phyloP scores from a whole-genome alignment of 177 flowering plant species.

The Telopea speciosissima region DNA sequence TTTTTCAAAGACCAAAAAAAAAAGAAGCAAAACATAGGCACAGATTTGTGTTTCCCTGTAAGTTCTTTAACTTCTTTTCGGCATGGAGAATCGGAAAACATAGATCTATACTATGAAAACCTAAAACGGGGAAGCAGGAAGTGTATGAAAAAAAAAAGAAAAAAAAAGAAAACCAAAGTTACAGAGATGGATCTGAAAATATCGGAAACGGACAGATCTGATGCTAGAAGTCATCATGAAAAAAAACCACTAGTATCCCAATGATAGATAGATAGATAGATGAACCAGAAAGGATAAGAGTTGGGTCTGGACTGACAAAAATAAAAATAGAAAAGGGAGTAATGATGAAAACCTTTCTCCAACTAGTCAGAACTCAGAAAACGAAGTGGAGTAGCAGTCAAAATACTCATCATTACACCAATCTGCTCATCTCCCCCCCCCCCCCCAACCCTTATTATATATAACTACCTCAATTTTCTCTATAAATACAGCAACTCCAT shows the following conservation, averaged over 20 bases:
- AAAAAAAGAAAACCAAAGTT: neutral
- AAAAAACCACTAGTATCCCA: conserved; percentile 16
- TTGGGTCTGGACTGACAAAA: conserved; percentile 20
- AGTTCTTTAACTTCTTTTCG: too few relatives aligned
- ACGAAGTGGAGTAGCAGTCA: conserved; percentile 26
- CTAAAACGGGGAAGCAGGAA: conserved; percentile 6
- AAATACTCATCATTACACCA: conserved; percentile 58
- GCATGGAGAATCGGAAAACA: neutral
- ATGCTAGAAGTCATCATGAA: conserved; percentile 27
- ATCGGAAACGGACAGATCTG: conserved; percentile 30
- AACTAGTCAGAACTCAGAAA: too few relatives aligned
- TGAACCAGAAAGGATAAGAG: too few relatives aligned
- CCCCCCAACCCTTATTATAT: too few relatives aligned
- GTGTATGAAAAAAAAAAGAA: neutral
- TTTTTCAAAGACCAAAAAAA: neutral
- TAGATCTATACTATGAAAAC: conserved; percentile 15
- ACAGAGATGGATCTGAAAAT: conserved; percentile 25
- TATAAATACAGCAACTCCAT: conserved; percentile 8
- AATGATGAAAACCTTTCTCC: conserved; percentile 27
- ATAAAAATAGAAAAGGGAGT: conserved; percentile 13
- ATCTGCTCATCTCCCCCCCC: conserved; percentile 49
- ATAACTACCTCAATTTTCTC: conserved; percentile 17
- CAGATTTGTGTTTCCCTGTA: too few relatives aligned
- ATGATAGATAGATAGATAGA: too few relatives aligned
- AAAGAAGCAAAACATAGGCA: neutral